Percentiles rank a stretch among this genome's conserved stretches.
Conservation (phyloP, 2,329 filamentous ascomycete genomes). For the Xylaria sp. region DNA sequence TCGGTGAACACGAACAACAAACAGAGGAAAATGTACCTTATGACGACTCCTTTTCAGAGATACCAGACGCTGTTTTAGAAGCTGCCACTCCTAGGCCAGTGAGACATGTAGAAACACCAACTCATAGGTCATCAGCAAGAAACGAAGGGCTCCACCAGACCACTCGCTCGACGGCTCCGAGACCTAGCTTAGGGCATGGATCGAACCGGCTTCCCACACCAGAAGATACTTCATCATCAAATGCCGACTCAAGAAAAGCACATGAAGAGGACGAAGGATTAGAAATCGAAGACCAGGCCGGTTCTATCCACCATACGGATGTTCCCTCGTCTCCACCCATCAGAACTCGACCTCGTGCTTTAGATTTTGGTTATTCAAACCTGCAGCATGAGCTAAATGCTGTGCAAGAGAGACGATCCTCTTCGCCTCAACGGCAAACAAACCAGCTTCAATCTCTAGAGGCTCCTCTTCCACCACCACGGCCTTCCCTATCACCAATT, state of each 20-base stretch:
- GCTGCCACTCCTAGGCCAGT: constrained; percentile 58
- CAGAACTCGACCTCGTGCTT: constrained; percentile 41
- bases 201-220: constrained; percentile 62
- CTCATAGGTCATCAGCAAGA: constrained; percentile 21
- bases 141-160: constrained; percentile 30
- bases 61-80: constrained; percentile 61
- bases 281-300: constrained; percentile 29
- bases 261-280: constrained; percentile 41
- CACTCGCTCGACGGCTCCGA: constrained; percentile 46
- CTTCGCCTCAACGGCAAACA: constrained; percentile 40
- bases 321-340: constrained; percentile 52
- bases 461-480: constrained; percentile 35
- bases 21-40: constrained; percentile 53
- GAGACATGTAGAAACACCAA: constrained; percentile 31
- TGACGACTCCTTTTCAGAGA: constrained; percentile 68
- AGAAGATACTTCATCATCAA: constrained; percentile 57
- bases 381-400: constrained; percentile 41
- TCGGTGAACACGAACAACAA: constrained; percentile 29
- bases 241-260: constrained; percentile 50
- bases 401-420: constrained; percentile 38
- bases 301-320: constrained; percentile 40
- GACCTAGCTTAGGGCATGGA: constrained; percentile 51
- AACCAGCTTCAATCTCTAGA: constrained; percentile 41
- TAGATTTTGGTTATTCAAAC: constrained; percentile 41
- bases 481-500: constrained; percentile 62